phyloP scores from a whole-genome alignment of 225 moss, liverwort and hornwort genomes.

The Lunularia cruciata region DNA sequence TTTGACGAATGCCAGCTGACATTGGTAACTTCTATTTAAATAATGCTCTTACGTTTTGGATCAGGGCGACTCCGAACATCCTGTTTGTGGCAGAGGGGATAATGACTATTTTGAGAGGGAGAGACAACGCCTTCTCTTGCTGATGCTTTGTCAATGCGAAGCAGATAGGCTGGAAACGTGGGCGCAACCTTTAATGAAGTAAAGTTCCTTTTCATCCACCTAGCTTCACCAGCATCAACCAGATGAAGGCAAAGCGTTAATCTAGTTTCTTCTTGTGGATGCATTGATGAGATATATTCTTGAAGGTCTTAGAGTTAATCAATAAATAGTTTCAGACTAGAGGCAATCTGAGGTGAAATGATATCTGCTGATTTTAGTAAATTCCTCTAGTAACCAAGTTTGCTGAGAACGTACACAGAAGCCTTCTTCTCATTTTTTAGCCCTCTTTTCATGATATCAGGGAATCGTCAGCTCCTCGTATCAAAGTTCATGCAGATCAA shows the following conservation, averaged over 20 bases:
- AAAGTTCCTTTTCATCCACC: background rate
- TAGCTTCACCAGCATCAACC: no score
- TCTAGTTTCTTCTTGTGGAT: no score
- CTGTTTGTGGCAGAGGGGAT: conserved; percentile 40
- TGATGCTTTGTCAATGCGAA: conserved; percentile 76
- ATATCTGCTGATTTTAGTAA: no score
- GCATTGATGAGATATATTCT: background rate
- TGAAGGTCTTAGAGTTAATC: no score
- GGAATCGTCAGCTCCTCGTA: conserved; percentile 52
- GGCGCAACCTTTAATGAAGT: conserved; percentile 70
- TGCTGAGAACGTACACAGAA: no score
- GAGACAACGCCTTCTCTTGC: conserved; percentile 55
- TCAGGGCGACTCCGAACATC: conserved; percentile 21
- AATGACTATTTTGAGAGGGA: conserved; percentile 43
- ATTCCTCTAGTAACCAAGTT: no score
- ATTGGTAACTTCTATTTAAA: conserved; percentile 8
- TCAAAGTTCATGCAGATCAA: conserved; percentile 51
- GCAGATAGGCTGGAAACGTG: conserved; percentile 76
- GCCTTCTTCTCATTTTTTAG: background rate
- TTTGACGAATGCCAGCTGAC: no score
- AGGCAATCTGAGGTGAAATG: no score
- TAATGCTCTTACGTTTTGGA: conserved; percentile 17
- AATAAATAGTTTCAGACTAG: no score
- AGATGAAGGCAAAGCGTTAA: no score
- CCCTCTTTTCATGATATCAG: conserved; percentile 25